Evolutionary conservation across 345 rosid species (phyloP).

Genomic region (Balakata baccata): DNA sequence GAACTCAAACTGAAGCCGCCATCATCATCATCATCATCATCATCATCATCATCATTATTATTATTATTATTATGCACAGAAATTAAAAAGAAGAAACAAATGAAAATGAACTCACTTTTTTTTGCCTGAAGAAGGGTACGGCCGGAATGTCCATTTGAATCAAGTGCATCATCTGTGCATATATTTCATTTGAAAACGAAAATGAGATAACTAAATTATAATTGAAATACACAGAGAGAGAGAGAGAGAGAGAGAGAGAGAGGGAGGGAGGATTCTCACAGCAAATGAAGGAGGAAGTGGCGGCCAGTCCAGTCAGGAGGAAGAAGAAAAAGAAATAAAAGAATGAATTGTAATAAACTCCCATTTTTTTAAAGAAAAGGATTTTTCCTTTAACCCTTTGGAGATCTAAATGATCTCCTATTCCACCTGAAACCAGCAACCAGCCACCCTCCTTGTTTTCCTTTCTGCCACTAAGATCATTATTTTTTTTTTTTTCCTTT

Average conservation of each 20-base stretch:
- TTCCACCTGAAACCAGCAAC: neutral
- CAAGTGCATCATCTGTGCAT: slow-evolving; percentile 48
- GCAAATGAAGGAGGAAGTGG: slow-evolving; percentile 37
- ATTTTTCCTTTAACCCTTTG: neutral
- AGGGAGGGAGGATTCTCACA: slow-evolving; percentile 21
- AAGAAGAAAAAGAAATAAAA: slow-evolving; percentile 29
- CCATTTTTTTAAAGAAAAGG: slow-evolving; percentile 4
- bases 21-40: too few species aligned
- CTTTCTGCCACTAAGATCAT: neutral
- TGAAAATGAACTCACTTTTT: slow-evolving; percentile 33
- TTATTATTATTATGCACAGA: too few species aligned
- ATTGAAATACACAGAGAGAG: neutral
- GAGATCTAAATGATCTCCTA: slow-evolving; percentile 18
- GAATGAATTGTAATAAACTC: neutral
- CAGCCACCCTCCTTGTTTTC: neutral
- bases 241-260: neutral
- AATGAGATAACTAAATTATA: neutral
- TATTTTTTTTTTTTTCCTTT: neutral
- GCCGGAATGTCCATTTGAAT: slow-evolving; percentile 34
- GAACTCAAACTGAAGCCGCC: too few species aligned
- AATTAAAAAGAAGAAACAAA: too few species aligned
- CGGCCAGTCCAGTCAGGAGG: slow-evolving; percentile 29
- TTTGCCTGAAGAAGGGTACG: slow-evolving; percentile 73
- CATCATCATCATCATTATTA: too few species aligned
- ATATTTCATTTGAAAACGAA: neutral